These are phyloP conservation scores for Podosphaera xanthii DNA, from an alignment of 2,329 filamentous ascomycete genomes.

Conservation along the genomic window DNA sequence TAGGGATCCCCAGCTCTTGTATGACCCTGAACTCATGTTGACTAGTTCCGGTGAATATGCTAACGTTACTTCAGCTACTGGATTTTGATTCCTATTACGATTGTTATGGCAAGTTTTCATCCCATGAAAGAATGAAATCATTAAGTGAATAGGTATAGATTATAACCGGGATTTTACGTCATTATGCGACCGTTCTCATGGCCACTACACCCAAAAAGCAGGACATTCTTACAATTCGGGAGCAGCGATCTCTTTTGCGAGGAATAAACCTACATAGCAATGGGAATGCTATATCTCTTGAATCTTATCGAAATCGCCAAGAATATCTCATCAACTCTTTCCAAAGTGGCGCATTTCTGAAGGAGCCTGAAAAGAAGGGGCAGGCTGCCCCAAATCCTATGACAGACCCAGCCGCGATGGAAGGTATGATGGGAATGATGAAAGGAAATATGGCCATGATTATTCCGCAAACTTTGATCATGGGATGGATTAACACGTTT, in stretches of 20 bases:
- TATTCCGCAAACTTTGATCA: conserved; percentile 93
- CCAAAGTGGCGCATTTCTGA: conserved; percentile 70
- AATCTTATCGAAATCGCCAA: conserved; percentile 60
- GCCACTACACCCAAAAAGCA: conserved; percentile 64
- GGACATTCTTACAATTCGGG: conserved; percentile 52
- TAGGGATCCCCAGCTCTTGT: conserved; percentile 96
- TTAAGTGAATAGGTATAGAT: conserved; percentile 29
- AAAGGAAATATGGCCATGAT: conserved; percentile 99
- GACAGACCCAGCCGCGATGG: conserved; percentile 89
- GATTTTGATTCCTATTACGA: conserved; percentile 92
- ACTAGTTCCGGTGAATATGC: conserved; percentile 5
- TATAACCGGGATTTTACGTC: conserved; percentile 79
- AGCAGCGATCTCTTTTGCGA: conserved; percentile 66
- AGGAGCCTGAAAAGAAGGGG: conserved; percentile 66
- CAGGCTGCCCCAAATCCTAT: conserved; percentile 84
- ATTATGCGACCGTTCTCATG: conserved; percentile 89
- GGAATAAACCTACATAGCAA: conserved; percentile 71
- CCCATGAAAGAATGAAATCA: background rate
- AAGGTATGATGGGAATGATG: conserved; percentile 99
- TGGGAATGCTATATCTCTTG: conserved; percentile 52
- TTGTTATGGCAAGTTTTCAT: conserved; percentile 55
- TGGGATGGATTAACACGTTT: conserved; percentile 99
- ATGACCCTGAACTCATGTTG: conserved; percentile 18
- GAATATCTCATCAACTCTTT: conserved; percentile 63
- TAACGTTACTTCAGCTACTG: conserved; percentile 49